A percentile compares a stretch with the other conserved stretches of the same genome.
These are phyloP conservation scores for Yamadazyma sp. DNA, from an alignment of 1,139 yeast genomes.

Conservation along the genomic window DNA sequence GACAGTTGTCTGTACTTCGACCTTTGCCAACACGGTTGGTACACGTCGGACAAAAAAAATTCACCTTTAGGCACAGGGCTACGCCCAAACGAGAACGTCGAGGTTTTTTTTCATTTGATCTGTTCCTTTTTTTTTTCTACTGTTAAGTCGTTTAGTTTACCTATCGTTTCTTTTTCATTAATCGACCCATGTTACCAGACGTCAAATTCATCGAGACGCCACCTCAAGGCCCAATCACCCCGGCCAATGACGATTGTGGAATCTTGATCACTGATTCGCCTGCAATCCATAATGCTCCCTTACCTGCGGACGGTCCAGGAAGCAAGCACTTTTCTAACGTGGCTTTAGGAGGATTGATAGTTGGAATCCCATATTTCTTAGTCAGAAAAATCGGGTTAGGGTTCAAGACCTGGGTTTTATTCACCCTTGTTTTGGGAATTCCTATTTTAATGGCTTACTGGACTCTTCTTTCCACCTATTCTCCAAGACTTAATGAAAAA, in stretches of 20 bases:
- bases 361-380: slow-evolving; percentile 65
- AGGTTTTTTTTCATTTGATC: neutral
- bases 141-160: too few relatives aligned
- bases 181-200: slow-evolving; percentile 11
- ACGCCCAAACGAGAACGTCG: neutral
- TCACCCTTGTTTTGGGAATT: slow-evolving; percentile 51
- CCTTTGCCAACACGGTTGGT: neutral
- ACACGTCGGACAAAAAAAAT: neutral
- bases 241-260: slow-evolving; percentile 54
- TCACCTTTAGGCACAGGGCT: too few relatives aligned
- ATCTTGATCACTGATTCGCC: slow-evolving; percentile 66
- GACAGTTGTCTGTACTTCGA: too few relatives aligned
- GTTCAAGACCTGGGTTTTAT: slow-evolving; percentile 60
- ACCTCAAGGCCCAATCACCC: slow-evolving; percentile 46
- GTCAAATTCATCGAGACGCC: slow-evolving; percentile 65
- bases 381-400: slow-evolving; percentile 75
- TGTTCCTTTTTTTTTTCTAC: neutral
- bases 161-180: neutral
- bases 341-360: slow-evolving; percentile 50
- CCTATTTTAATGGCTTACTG: slow-evolving; percentile 83
- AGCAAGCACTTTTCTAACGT: slow-evolving; percentile 71
- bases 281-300: slow-evolving; percentile 79
- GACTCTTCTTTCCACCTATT: slow-evolving; percentile 73
- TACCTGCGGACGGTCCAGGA: slow-evolving; percentile 93
- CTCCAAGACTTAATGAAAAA: slow-evolving; percentile 82